Conservation (phyloP, 2,329 filamentous ascomycete genomes). For the Fusarium abutilonis region DNA sequence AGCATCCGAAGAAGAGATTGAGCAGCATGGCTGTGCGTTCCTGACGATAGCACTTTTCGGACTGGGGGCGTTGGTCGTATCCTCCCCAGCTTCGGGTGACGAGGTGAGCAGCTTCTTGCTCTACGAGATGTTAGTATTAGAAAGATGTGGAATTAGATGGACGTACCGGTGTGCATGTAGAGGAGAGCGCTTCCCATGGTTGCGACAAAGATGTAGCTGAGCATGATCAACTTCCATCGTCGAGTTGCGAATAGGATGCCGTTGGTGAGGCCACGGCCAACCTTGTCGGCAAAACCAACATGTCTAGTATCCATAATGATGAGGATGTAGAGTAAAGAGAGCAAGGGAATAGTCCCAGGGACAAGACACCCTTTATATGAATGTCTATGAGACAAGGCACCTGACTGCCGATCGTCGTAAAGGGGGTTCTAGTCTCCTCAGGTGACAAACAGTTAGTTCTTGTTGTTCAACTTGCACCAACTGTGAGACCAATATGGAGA, state of each 20-base stretch:
- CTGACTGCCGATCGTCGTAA: not conserved
- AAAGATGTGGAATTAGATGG: not conserved
- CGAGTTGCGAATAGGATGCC: constrained; percentile 7
- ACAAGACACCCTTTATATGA: not conserved
- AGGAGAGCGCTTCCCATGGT: constrained; percentile 14
- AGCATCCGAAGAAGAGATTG: constrained; percentile 11
- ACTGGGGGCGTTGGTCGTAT: constrained; percentile 24
- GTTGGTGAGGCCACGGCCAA: constrained; percentile 16
- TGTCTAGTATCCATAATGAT: constrained; percentile 11
- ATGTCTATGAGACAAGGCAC: not conserved
- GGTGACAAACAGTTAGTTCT: not conserved
- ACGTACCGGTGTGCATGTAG: constrained; percentile 6
- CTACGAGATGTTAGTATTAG: not conserved
- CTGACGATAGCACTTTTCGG: constrained; percentile 34
- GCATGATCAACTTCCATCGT: constrained; percentile 12
- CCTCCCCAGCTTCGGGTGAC: constrained; percentile 32
- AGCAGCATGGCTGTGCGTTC: constrained; percentile 39
- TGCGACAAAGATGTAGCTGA: constrained; percentile 18
- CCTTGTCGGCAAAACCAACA: constrained; percentile 17
- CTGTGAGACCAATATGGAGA: not conserved
- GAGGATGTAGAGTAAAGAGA: not conserved
- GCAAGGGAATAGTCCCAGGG: no score
- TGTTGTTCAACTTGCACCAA: not conserved
- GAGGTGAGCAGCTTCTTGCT: constrained; percentile 11
- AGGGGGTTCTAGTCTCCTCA: not conserved